Evolutionary conservation across 177 flowering plant species (phyloP).

Genomic region (Vitis hybrid): DNA sequence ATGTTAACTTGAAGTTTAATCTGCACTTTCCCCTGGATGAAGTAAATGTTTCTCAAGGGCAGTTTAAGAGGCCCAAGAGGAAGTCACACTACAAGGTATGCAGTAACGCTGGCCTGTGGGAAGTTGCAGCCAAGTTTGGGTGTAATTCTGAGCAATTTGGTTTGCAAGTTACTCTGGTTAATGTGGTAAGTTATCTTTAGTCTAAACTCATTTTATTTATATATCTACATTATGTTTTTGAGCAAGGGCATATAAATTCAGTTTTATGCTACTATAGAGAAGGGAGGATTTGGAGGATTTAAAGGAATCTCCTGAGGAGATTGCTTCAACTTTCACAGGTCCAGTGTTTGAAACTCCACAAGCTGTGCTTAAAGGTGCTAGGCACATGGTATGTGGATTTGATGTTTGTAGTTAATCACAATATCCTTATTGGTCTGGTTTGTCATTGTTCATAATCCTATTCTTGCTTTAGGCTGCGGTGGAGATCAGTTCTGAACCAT

Average conservation of each 20-base stretch:
- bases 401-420: not conserved
- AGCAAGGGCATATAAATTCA: not conserved
- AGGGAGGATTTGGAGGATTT: constrained; percentile 77
- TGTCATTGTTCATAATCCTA: constrained; percentile 1
- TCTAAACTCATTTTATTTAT: not conserved
- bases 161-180: constrained; percentile 48
- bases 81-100: constrained; percentile 67
- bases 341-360: constrained; percentile 78
- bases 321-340: constrained; percentile 77
- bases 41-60: constrained; percentile 78
- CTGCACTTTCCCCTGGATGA: constrained; percentile 94
- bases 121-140: constrained; percentile 87
- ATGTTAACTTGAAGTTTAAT: constrained; percentile 86
- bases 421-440: no score
- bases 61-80: constrained; percentile 83
- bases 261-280: constrained; percentile 32
- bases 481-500: constrained; percentile 92
- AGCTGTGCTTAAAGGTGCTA: constrained; percentile 85
- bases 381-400: constrained; percentile 78
- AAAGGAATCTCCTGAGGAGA: constrained; percentile 86
- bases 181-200: constrained; percentile 43
- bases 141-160: constrained; percentile 90
- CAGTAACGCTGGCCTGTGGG: constrained; percentile 92
- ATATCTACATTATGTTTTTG: not conserved
- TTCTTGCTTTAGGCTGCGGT: constrained; percentile 71